Evolutionary conservation across 176 grass and related monocot species (phyloP), one percentile per base, ranked within the genome.

Genomic region (Cymbopogon citratus): DNA sequence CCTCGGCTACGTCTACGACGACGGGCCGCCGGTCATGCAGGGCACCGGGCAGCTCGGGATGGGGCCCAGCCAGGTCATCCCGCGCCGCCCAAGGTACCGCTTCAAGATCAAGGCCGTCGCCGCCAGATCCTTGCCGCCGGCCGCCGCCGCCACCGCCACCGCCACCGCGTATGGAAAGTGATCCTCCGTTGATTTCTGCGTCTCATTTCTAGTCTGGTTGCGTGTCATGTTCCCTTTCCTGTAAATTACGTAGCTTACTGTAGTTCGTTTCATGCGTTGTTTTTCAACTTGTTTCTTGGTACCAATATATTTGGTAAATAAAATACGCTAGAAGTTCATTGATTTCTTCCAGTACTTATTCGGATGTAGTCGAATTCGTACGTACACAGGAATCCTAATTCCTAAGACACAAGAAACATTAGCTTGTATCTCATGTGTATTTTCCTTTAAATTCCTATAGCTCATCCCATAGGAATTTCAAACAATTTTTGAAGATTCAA

Each of bases 1-100:
- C 11, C 43, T 98, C 51, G 92, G 95, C 77, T 69, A 98, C 80
- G 78, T 98, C 63, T 98, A 98, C 89, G 92, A 91, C 71, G 95
- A 98, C 71, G 94, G 94, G 0, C 92, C 87, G 12, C 94, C 94
- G 31, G 1, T 67, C 56, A 94, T 94, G 89, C 16, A 73, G 0
- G 94, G 94, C 52, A 51, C 68, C 12, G 95, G 88, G 1, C 95
- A 94, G 88, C 12, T 94, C 43, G 92, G 92, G 36, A 86, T 98
- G 49, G 95, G 95, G 0, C 92, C 90, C 60, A 94, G 92, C 86
- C 95, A 98, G 88, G 92, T 79, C 44, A 78, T 92, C 63, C 84
- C 92, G 5, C 76, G 88, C 56, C 81, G 77, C 8, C 92, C 95
- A 0, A 89, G 94, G 81, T 94, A 98, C 65, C 86, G 92, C 36